Evolutionary conservation across 768 basidiomycete genomes (phyloP), one percentile per base, ranked within the genome.

Genomic region (Kwoniella sp.): DNA sequence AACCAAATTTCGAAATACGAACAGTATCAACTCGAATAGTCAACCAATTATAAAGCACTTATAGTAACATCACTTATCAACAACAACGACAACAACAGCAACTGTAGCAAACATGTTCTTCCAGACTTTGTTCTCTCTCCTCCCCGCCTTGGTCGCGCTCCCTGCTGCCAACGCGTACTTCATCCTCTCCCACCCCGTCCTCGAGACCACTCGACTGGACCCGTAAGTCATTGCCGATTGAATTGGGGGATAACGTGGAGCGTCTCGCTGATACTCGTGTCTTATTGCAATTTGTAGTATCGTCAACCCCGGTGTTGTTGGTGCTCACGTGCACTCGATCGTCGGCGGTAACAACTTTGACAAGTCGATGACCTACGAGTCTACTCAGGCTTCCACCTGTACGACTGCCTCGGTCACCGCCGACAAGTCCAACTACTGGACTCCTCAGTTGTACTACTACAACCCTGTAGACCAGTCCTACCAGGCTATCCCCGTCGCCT

Each of bases 371-470:
- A 72, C 73, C 26, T 82, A 78, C 63, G 76, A 73, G 48, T 69
- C 67, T 2, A 59, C 77, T 37, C 74, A 64, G 26, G 55, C 65
- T n/a, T 66, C 68, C 0, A 69, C 63, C 20, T 83, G 82, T 66
- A 82, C 82, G 22, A 79, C 79, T 5, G 78, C 80, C 1, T 58
- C 73, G 28, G 70, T 82, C 38, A 68, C 69, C 7, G 74, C 77
- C 57, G 82, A 83, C 71, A 74, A 77, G 73, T 78, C 75, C 37
- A 75, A 77, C 64, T 83, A 82, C 69, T 82, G 81, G 81, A 70
- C 57, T 12, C 77, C 80, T 63, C 75, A 77, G 58, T 68, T 82
- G 26, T 80, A 80, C 72, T 78, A 81, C 72, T 81, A 80, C 67
- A 61, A 79, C 56, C 71, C 79, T 28, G 37, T 55, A 20, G 73